Conservation (phyloP, 441 rosid genomes). For the Corymbia citriodora region DNA sequence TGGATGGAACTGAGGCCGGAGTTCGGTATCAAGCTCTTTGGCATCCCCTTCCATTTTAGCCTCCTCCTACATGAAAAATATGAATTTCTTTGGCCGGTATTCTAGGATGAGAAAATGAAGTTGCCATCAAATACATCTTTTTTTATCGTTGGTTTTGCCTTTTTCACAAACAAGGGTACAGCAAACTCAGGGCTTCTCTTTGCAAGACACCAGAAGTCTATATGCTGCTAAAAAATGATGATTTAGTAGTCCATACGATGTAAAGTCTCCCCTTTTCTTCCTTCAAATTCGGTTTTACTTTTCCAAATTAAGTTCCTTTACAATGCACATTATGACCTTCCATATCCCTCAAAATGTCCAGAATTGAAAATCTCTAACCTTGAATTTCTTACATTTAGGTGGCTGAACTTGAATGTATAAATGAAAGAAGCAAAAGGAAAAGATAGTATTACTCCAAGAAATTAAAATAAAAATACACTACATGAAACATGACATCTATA, state of each 20-base stretch:
- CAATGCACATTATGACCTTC: background rate
- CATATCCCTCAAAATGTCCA: background rate
- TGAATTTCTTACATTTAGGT: background rate
- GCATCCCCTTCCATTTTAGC: background rate
- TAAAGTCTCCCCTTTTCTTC: background rate
- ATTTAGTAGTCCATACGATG: background rate
- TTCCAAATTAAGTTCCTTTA: background rate
- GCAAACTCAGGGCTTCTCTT: background rate
- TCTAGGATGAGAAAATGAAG: background rate
- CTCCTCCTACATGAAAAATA: background rate
- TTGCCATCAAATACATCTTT: background rate
- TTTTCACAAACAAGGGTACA: background rate
- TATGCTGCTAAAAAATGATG: background rate
- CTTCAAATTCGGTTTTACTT: background rate
- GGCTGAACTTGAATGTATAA: background rate
- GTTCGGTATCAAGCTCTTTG: background rate
- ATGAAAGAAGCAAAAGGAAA: background rate
- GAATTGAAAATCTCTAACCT: background rate
- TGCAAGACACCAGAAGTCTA: background rate
- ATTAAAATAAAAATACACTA: background rate
- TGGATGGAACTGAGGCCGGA: background rate
- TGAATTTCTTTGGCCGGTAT: background rate
- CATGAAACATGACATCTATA: background rate
- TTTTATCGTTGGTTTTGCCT: background rate
- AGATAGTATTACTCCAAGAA: background rate